Evolutionary conservation across 2,329 filamentous ascomycete species (phyloP).

Genomic region (Hypoxylon sp.): DNA sequence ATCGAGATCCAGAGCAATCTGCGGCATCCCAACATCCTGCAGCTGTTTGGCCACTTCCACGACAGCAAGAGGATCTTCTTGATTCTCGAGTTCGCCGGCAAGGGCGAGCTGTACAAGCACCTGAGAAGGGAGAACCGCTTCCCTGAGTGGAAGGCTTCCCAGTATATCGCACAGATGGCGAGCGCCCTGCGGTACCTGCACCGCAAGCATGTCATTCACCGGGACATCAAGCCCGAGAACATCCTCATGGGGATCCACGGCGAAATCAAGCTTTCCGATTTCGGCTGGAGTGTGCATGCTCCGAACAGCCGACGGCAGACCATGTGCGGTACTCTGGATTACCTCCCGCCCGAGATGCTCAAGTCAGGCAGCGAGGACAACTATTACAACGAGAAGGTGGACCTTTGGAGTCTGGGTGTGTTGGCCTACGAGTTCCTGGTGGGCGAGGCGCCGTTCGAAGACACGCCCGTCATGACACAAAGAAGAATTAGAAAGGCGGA

Average conservation of each 20-base stretch:
- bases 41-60: slow-evolving; percentile 89
- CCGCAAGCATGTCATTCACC: slow-evolving; percentile 97
- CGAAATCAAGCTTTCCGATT: slow-evolving; percentile 98
- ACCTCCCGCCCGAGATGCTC: slow-evolving; percentile 98
- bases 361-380: slow-evolving; percentile 83
- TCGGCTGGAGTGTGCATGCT: slow-evolving; percentile 98
- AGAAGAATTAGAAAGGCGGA: slow-evolving; percentile 88
- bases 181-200: slow-evolving; percentile 89
- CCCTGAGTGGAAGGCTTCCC: slow-evolving; percentile 86
- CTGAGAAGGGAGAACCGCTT: slow-evolving; percentile 82
- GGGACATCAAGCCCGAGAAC: slow-evolving; percentile 98
- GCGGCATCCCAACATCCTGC: slow-evolving; percentile 85
- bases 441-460: slow-evolving; percentile 96
- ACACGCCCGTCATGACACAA: slow-evolving; percentile 94
- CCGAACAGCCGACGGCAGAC: slow-evolving; percentile 94
- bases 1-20: slow-evolving; percentile 92
- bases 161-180: slow-evolving; percentile 93
- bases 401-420: slow-evolving; percentile 95
- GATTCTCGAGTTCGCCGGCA: slow-evolving; percentile 87
- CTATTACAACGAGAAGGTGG: slow-evolving; percentile 94
- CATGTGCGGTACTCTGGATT: slow-evolving; percentile 97
- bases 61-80: slow-evolving; percentile 89
- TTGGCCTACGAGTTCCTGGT: slow-evolving; percentile 96
- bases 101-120: slow-evolving; percentile 90
- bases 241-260: slow-evolving; percentile 96